Conservation (phyloP, 2,329 filamentous ascomycete species). For the Trichoderma hamatum region DNA sequence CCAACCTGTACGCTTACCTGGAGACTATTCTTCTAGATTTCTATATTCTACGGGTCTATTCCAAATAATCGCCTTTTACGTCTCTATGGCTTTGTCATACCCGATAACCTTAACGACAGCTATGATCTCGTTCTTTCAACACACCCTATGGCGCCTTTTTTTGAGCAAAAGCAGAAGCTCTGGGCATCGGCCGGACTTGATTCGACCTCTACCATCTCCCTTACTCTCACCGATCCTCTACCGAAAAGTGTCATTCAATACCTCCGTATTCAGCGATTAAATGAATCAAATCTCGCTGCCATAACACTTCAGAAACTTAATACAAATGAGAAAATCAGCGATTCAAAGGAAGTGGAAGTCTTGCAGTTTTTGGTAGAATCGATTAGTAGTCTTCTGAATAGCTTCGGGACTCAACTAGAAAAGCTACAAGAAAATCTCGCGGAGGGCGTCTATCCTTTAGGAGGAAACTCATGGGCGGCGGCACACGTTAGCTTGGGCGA, state of each 20-base stretch:
- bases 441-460: slow-evolving; percentile 37
- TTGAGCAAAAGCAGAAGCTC: slow-evolving; percentile 41
- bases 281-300: slow-evolving; percentile 37
- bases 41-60: slow-evolving; percentile 39
- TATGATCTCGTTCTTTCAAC: slow-evolving; percentile 44
- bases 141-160: slow-evolving; percentile 39
- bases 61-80: slow-evolving; percentile 43
- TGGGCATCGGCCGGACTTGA: slow-evolving; percentile 37
- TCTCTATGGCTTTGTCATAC: slow-evolving; percentile 44
- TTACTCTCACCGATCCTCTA: slow-evolving; percentile 39
- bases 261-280: slow-evolving; percentile 41
- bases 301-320: slow-evolving; percentile 34
- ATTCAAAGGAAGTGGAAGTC: slow-evolving; percentile 40
- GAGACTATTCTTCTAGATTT: background rate
- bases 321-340: slow-evolving; percentile 36
- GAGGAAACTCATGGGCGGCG: slow-evolving; percentile 43
- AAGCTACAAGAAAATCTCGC: slow-evolving; percentile 39
- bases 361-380: slow-evolving; percentile 41
- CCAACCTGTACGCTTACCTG: slow-evolving; percentile 23
- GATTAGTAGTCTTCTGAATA: slow-evolving; percentile 36
- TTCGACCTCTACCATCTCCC: background rate
- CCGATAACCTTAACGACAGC: slow-evolving; percentile 42
- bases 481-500: slow-evolving; percentile 36
- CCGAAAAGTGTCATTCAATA: slow-evolving; percentile 41
- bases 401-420: slow-evolving; percentile 39